Evolutionary conservation across 176 grass and related monocot species (phyloP), one percentile per base, ranked within the genome.

Genomic region (Eremochloa ophiuroides): DNA sequence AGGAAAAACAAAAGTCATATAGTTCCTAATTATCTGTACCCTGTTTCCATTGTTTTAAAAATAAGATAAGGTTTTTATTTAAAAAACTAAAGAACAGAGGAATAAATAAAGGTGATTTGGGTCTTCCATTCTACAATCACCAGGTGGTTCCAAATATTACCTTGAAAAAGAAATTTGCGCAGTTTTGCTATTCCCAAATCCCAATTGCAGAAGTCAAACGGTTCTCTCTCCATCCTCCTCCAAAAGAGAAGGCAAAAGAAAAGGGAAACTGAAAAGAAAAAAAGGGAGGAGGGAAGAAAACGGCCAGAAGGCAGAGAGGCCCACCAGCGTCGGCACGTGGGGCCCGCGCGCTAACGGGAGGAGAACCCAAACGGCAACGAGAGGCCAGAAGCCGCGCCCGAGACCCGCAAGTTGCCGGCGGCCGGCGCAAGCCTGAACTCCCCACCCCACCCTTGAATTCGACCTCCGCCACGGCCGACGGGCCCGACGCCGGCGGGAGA

Each of bases 231-330:
- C 62, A 18, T n/a, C 34, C 25, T 30, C 37, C 37, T 35, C 4
- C 59, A 25, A 69, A 50, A 28, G 14, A 35, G 6, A 65, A 64
- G 27, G 17, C 2, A 16, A 34, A 65, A 42, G 1, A 10, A 65
- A 65, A 65, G 28, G 29, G 15, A 18, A 16, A 71, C 22, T 25
- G n/a, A 22, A 44, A 40, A 66, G 59, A 31, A 31, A 4, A 10
- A 44, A 27, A 2, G 11, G 6, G 1, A 22, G 10, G 16, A 47
- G 42, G 30, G 65, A 69, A 23, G 15, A 29, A 33, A 79, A 14
- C 25, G 17, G 64, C 14, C 18, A 46, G 81, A n/a, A n/a, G n/a
- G n/a, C n/a, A n/a, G n/a, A n/a, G n/a, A 48, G 85, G 70, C 87
- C 82, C 82, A 85, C 26, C 16, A 69, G 15, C 75, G 61, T 29